These are phyloP conservation scores for Zymoseptoria crescenta DNA, from an alignment of 2,329 filamentous ascomycete genomes.

Conservation along the genomic window DNA sequence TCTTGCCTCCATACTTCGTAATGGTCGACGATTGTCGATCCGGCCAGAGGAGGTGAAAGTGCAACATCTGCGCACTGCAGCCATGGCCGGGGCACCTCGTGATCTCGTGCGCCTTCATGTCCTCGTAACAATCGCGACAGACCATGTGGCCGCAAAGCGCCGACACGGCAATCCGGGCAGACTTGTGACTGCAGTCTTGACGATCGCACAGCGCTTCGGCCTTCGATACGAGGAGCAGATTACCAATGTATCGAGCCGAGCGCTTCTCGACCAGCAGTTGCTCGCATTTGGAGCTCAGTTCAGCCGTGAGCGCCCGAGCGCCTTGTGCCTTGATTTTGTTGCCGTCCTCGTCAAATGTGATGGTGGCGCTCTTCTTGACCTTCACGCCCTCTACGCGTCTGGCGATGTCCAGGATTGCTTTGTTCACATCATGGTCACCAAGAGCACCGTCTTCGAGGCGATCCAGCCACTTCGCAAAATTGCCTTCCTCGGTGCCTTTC, in stretches of 20 bases:
- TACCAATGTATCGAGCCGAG: slow-evolving; percentile 19
- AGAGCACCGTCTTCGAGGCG: slow-evolving; percentile 16
- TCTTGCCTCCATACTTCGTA: slow-evolving; percentile 38
- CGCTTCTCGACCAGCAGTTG: slow-evolving; percentile 16
- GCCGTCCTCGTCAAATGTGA: not conserved
- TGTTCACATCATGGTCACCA: slow-evolving; percentile 26
- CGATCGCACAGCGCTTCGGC: slow-evolving; percentile 4
- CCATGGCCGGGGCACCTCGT: slow-evolving; percentile 32
- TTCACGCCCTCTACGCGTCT: not conserved
- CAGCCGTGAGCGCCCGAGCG: slow-evolving; percentile 4
- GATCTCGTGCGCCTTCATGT: slow-evolving; percentile 20
- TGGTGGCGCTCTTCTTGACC: not conserved
- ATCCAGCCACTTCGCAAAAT: slow-evolving; percentile 14
- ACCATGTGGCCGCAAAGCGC: slow-evolving; percentile 46
- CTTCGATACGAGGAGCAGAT: not conserved
- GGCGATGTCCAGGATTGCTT: slow-evolving; percentile 4
- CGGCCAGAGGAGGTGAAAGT: slow-evolving; percentile 36
- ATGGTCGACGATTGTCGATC: slow-evolving; percentile 28
- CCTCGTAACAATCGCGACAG: slow-evolving; percentile 36
- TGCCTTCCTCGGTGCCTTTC: slow-evolving; percentile 4
- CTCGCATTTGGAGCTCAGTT: slow-evolving; percentile 13
- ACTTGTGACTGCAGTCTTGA: slow-evolving; percentile 1
- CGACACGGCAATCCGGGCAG: slow-evolving; percentile 29
- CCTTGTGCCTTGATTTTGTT: not conserved
- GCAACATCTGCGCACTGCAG: slow-evolving; percentile 35